These are phyloP conservation scores for Calonectria montana DNA, from an alignment of 2,329 filamentous ascomycete genomes.

Conservation along the genomic window DNA sequence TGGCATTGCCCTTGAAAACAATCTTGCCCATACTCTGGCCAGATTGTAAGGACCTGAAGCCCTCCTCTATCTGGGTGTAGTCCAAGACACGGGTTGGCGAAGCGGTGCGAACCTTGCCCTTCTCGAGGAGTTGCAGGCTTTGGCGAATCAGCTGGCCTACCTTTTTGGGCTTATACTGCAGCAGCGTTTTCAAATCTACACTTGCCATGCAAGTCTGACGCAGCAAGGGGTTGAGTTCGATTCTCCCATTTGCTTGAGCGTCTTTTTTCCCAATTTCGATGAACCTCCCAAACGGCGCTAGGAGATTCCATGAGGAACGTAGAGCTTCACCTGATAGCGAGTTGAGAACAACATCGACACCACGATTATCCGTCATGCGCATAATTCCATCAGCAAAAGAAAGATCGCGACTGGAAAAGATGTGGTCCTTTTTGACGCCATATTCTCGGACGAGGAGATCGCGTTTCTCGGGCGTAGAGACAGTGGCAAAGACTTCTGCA, in stretches of 20 bases:
- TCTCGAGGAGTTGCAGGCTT: background rate
- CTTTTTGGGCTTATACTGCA: background rate
- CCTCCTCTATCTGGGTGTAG: conserved; percentile 8
- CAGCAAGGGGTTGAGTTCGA: conserved; percentile 47
- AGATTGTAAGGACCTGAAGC: conserved; percentile 22
- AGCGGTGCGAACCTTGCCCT: background rate
- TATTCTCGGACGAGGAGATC: conserved; percentile 40
- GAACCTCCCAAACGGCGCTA: conserved; percentile 47
- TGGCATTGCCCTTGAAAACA: background rate
- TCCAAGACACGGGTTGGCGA: conserved; percentile 1
- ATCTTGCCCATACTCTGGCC: conserved; percentile 28
- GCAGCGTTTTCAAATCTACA: background rate
- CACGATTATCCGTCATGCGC: conserved; percentile 34
- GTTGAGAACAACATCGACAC: conserved; percentile 46
- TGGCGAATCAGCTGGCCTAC: conserved; percentile 6
- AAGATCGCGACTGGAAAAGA: conserved; percentile 42
- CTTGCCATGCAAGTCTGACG: background rate
- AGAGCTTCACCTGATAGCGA: conserved; percentile 42
- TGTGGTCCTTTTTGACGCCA: conserved; percentile 42
- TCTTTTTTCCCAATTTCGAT: conserved; percentile 49
- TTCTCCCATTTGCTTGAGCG: conserved; percentile 20
- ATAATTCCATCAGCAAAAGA: conserved; percentile 41
- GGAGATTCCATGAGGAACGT: conserved; percentile 42
- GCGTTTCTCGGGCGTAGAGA: conserved; percentile 43
- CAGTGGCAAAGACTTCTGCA: conserved; percentile 45